Evolutionary conservation across 495 filamentous ascomycete species (phyloP).

Genomic region (Annulohypoxylon stygium): DNA sequence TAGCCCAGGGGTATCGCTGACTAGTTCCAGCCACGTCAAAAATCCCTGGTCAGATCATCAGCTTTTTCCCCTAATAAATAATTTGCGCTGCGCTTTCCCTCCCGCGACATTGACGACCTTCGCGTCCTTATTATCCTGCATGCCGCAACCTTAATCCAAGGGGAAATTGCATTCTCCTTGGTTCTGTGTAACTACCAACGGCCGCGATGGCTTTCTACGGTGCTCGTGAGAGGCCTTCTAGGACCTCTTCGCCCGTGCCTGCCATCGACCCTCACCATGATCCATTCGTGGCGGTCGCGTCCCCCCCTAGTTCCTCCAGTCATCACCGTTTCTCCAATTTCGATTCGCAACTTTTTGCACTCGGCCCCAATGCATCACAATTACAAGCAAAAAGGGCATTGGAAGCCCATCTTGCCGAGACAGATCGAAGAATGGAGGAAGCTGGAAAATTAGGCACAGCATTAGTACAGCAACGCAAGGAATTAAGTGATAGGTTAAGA

Average conservation of each 20-base stretch:
- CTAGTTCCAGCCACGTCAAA: conserved; percentile 48
- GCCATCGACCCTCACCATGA: conserved; percentile 51
- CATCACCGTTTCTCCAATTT: conserved; percentile 82
- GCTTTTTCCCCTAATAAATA: not conserved
- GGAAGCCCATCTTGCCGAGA: conserved; percentile 91
- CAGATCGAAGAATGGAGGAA: conserved; percentile 89
- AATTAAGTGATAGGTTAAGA: conserved; percentile 81
- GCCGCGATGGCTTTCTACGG: conserved; percentile 46
- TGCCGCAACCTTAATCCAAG: conserved; percentile 49
- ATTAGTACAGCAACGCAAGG: conserved; percentile 84
- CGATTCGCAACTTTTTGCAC: conserved; percentile 79
- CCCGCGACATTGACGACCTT: conserved; percentile 26
- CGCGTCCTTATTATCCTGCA: conserved; percentile 48
- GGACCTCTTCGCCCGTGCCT: conserved; percentile 35
- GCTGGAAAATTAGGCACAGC: conserved; percentile 88
- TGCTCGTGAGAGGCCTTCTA: conserved; percentile 29
- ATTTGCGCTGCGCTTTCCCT: not conserved
- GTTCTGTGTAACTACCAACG: conserved; percentile 28
- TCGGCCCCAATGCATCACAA: conserved; percentile 82
- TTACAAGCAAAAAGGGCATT: conserved; percentile 88
- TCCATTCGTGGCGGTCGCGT: conserved; percentile 59
- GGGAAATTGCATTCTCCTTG: conserved; percentile 49
- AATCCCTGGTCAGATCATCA: conserved; percentile 14
- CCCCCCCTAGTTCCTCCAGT: conserved; percentile 60
- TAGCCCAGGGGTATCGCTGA: conserved; percentile 40